Percentiles rank a stretch among this genome's conserved stretches.
Conservation (phyloP, 225 moss, liverwort and hornwort species). For the Neckera pumila region DNA sequence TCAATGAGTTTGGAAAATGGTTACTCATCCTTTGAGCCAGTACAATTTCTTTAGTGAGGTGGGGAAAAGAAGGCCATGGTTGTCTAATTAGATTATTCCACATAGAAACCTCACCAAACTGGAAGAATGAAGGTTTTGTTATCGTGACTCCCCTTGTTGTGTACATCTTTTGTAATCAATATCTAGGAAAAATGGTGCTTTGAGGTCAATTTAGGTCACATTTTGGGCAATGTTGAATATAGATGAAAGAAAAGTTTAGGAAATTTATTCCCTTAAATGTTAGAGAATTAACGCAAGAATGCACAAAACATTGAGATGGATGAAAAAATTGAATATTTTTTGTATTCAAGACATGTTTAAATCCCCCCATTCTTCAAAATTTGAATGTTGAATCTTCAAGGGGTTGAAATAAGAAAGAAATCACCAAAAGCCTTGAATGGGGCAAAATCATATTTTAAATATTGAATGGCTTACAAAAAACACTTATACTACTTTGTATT, state of each 20-base stretch:
- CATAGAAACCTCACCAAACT: fast-evolving
- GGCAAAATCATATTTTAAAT: background rate
- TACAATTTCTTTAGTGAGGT: background rate
- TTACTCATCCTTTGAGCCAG: background rate
- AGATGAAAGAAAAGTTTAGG: background rate
- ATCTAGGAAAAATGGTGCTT: background rate
- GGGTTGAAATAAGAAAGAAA: background rate
- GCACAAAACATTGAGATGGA: background rate
- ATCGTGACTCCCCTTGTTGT: fast-evolving
- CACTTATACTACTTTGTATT: background rate
- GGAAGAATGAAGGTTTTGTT: fast-evolving
- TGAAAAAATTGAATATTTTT: background rate
- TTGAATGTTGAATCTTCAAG: background rate
- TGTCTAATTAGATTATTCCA: background rate
- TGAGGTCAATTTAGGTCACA: no score
- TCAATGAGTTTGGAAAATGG: background rate
- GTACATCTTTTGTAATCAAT: background rate
- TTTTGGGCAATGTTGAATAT: background rate
- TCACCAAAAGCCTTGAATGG: background rate
- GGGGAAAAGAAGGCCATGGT: no score
- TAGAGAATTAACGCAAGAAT: background rate
- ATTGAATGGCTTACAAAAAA: fast-evolving
- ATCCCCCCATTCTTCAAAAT: fast-evolving
- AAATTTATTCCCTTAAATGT: background rate
- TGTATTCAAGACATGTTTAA: background rate